These are phyloP conservation scores for Gentiana dahurica DNA, from an alignment of 257 asterid species.

Conservation along the genomic window DNA sequence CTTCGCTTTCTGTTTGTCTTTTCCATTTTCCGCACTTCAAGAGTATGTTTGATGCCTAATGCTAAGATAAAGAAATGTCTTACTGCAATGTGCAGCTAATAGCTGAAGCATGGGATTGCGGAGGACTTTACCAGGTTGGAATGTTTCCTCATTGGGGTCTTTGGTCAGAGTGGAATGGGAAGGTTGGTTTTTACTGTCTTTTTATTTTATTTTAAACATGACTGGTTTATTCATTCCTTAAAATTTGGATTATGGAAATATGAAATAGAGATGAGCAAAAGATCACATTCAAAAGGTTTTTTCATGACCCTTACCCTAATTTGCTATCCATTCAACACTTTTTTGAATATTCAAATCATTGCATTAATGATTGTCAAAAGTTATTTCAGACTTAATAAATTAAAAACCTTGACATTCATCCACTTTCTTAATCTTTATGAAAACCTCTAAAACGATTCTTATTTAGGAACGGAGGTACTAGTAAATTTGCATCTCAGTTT, in stretches of 20 bases:
- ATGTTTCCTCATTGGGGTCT: constrained; percentile 89
- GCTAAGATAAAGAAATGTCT: background rate
- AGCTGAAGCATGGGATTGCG: constrained; percentile 99
- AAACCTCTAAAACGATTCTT: too few relatives aligned
- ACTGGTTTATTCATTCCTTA: too few relatives aligned
- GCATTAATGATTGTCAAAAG: too few relatives aligned
- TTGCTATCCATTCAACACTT: background rate
- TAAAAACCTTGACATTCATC: too few relatives aligned
- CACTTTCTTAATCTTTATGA: too few relatives aligned
- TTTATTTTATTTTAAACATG: too few relatives aligned
- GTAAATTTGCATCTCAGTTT: background rate
- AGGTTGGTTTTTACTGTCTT: constrained; percentile 35
- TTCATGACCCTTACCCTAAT: background rate
- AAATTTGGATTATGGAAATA: too few relatives aligned
- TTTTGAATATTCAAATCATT: background rate
- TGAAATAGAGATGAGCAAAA: too few relatives aligned
- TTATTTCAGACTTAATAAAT: too few relatives aligned
- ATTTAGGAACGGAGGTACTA: too few relatives aligned
- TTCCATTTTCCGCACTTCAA: background rate
- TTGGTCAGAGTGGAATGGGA: constrained; percentile 99
- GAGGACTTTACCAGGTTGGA: constrained; percentile 99
- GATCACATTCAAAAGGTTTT: background rate
- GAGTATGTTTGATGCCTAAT: constrained; percentile 5
- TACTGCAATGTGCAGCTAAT: constrained; percentile 49
- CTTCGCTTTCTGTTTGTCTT: background rate